Evolutionary conservation across 345 rosid species (phyloP), one percentile per base, ranked within the genome.

Genomic region (Hypericum perforatum): DNA sequence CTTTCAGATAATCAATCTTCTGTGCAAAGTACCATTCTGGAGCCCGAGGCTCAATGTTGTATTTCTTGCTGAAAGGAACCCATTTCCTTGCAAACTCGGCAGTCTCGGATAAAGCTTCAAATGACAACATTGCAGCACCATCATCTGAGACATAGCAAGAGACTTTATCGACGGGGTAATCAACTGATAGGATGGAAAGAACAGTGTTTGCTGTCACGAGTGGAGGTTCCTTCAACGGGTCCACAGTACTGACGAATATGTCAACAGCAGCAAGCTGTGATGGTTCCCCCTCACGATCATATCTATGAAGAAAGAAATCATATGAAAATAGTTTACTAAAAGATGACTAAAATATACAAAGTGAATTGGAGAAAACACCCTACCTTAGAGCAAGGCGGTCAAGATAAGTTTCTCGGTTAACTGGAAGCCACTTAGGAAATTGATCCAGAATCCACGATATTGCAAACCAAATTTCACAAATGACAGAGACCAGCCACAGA

Each of bases 81-180:
- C 88, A 84, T 48, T 76, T 78, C 47, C 72, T 75, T 16, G 94
- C 85, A 66, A 84, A 84, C 51, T 81, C 81, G 12, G 82, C 72
- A n/a, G 88, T 77, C 61, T 84, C 85, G 7, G 82, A 69, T 6
- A 84, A 56, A 6, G 83, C 77, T 70, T 84, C 85, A 16, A 84
- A 84, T 41, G 92, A 76, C 55, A 84, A 56, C 81, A 84, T 78
- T 13, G 88, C 79, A 45, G 87, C 78, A 54, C 85, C 92, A 63
- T 84, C 87, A 63, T 81, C 92, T 49, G 87, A 84, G 47, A 84
- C 81, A 52, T 84, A 84, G 48, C 91, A 80, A 6, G 91, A 72
- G 38, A 80, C 76, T 66, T 84, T 84, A 57, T 81, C 79, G 9
- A 78, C 77, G 3, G 92, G 92, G 61, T 80, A 84, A 57, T 81